Percentiles rank a stretch among this genome's conserved stretches.
Evolutionary conservation across 1,284 basidiomycete species (phyloP).

Genomic region (Macrocystidia cucumis): DNA sequence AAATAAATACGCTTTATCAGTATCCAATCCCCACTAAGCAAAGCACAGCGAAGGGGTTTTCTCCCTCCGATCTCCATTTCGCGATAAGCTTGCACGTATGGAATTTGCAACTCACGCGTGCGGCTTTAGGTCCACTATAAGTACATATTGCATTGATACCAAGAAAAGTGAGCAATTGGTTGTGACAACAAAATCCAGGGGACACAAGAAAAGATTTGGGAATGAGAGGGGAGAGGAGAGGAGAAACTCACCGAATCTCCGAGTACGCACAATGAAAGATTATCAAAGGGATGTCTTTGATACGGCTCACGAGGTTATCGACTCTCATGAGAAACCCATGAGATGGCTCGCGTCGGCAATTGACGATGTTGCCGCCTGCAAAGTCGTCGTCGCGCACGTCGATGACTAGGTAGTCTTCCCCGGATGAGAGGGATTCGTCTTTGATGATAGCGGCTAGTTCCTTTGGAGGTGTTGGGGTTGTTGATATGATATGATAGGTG

Average conservation of each 20-base stretch:
- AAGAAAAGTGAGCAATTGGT: constrained; percentile 1
- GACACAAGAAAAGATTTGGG: too few relatives aligned
- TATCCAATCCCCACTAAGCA: too few relatives aligned
- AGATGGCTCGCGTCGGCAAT: constrained; percentile 55
- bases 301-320: constrained; percentile 48
- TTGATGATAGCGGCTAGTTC: constrained; percentile 64
- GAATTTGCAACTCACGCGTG: constrained; percentile 59
- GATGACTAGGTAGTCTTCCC: constrained; percentile 64
- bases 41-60: constrained; percentile 1
- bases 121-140: constrained; percentile 73
- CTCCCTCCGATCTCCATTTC: too few relatives aligned
- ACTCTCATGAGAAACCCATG: constrained; percentile 46
- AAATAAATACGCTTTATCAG: not conserved
- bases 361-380: constrained; percentile 67
- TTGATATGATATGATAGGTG: not conserved
- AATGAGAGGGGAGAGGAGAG: too few relatives aligned
- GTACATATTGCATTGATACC: too few relatives aligned
- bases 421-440: constrained; percentile 43
- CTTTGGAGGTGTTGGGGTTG: constrained; percentile 23
- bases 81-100: too few relatives aligned
- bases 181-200: not conserved
- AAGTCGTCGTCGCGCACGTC: constrained; percentile 78
- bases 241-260: constrained; percentile 59
- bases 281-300: constrained; percentile 52
- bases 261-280: constrained; percentile 75